Evolutionary conservation across 2,329 filamentous ascomycete species (phyloP).

Genomic region (Aspergillus brasiliensis): DNA sequence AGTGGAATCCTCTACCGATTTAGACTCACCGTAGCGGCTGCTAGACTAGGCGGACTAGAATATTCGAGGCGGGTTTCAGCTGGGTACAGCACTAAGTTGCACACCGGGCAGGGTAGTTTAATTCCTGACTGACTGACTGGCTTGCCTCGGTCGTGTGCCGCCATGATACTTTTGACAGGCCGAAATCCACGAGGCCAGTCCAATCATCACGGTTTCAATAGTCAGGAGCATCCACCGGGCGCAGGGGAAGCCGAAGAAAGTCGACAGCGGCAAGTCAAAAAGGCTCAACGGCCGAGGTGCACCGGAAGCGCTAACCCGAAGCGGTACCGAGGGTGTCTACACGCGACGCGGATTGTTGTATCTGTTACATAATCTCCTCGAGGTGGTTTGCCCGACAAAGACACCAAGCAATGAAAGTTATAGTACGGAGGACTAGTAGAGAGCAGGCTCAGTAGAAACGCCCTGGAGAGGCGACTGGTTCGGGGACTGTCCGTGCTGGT

Average conservation of each 20-base stretch:
- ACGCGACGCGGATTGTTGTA: background rate
- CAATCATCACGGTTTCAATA: background rate
- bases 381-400: constrained; percentile 8
- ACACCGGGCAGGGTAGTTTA: background rate
- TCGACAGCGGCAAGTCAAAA: constrained; percentile 6
- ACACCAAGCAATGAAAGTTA: too few species aligned
- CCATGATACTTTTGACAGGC: background rate
- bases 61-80: background rate
- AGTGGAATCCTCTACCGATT: constrained; percentile 1
- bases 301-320: constrained; percentile 11
- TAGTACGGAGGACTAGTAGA: background rate
- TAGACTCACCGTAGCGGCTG: constrained; percentile 11
- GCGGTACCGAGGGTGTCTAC: background rate
- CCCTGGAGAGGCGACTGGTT: constrained; percentile 12
- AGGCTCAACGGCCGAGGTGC: constrained; percentile 13
- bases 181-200: background rate
- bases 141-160: background rate
- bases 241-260: background rate
- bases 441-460: background rate
- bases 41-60: constrained; percentile 1
- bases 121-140: too few species aligned
- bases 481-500: constrained; percentile 25
- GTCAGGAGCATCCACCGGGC: background rate
- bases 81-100: background rate
- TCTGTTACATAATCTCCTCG: constrained; percentile 15